phyloP scores from a whole-genome alignment of 768 basidiomycete species.

The Leccinellum luteum region DNA sequence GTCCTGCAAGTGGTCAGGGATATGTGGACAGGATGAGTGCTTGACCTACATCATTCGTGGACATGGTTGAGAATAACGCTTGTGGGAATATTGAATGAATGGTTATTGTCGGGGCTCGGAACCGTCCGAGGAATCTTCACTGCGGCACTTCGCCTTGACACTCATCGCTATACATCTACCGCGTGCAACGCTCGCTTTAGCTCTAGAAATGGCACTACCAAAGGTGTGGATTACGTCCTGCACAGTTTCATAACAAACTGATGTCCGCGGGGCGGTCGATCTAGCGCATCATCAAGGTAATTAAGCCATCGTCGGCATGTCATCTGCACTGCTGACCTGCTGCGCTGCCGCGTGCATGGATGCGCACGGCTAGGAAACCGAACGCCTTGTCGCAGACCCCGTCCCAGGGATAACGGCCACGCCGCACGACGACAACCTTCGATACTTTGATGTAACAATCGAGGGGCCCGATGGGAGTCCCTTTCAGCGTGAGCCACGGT shows the following conservation, averaged over 20 bases:
- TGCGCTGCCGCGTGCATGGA: constrained; percentile 12
- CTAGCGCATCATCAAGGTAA: constrained; percentile 55
- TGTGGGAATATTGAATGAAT: constrained; percentile 20
- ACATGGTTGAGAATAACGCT: constrained; percentile 13
- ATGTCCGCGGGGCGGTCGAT: constrained; percentile 12
- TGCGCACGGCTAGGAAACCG: constrained; percentile 73
- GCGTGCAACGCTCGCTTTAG: constrained; percentile 15
- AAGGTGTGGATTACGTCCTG: constrained; percentile 26
- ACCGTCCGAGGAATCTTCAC: neutral
- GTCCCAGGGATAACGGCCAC: constrained; percentile 95
- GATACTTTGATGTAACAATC: constrained; percentile 98
- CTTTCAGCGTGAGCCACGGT: constrained; percentile 65
- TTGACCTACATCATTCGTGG: constrained; percentile 18
- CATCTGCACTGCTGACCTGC: constrained; percentile 19
- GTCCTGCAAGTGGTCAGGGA: constrained; percentile 10
- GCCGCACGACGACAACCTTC: constrained; percentile 95
- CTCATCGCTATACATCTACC: constrained; percentile 12
- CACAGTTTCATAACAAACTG: neutral
- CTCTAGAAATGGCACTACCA: constrained; percentile 33
- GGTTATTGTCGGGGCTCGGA: constrained; percentile 18
- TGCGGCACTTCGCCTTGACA: constrained; percentile 1
- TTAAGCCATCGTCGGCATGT: constrained; percentile 1
- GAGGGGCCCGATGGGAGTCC: constrained; percentile 93
- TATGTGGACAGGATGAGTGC: too few species aligned
- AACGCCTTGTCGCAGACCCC: constrained; percentile 92